phyloP scores from a whole-genome alignment of 169 alveolate species.

The Cryptosporidium ubiquitum region DNA sequence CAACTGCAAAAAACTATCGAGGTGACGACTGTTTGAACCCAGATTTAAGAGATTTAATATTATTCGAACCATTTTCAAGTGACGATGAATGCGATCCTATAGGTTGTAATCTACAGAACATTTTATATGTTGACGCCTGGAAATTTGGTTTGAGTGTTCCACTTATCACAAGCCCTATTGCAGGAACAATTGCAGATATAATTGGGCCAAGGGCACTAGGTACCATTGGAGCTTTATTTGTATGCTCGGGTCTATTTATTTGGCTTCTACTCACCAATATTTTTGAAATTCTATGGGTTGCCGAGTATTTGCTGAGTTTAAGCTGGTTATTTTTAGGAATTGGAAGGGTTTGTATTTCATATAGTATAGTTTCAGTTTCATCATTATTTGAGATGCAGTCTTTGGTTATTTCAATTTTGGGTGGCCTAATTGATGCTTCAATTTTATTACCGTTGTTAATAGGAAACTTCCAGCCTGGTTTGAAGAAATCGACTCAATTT shows the following conservation, averaged over 20 bases:
- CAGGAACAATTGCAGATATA: constrained; percentile 70
- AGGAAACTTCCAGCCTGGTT: constrained; percentile 5
- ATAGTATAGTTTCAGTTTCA: constrained; percentile 68
- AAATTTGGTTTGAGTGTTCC: constrained; percentile 65
- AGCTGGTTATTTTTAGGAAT: constrained; percentile 70
- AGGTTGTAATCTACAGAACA: constrained; percentile 53
- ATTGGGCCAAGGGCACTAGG: constrained; percentile 70
- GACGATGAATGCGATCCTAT: constrained; percentile 40
- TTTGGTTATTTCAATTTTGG: constrained; percentile 60
- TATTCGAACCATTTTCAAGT: constrained; percentile 27
- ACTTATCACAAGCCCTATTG: constrained; percentile 55
- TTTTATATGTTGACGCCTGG: constrained; percentile 47
- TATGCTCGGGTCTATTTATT: constrained; percentile 38
- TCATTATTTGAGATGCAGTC: constrained; percentile 69
- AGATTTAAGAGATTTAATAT: constrained; percentile 17
- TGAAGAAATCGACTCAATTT: neutral
- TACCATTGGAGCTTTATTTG: constrained; percentile 22
- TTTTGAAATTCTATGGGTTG: constrained; percentile 21
- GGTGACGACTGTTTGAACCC: constrained; percentile 44
- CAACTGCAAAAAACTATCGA: constrained; percentile 32
- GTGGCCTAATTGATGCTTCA: constrained; percentile 67
- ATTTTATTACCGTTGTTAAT: constrained; percentile 50
- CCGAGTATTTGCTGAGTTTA: constrained; percentile 19
- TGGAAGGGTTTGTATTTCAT: constrained; percentile 73
- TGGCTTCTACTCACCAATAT: constrained; percentile 39